phyloP scores from a whole-genome alignment of 2,329 filamentous ascomycete genomes.

The Hypomyces perniciosus region DNA sequence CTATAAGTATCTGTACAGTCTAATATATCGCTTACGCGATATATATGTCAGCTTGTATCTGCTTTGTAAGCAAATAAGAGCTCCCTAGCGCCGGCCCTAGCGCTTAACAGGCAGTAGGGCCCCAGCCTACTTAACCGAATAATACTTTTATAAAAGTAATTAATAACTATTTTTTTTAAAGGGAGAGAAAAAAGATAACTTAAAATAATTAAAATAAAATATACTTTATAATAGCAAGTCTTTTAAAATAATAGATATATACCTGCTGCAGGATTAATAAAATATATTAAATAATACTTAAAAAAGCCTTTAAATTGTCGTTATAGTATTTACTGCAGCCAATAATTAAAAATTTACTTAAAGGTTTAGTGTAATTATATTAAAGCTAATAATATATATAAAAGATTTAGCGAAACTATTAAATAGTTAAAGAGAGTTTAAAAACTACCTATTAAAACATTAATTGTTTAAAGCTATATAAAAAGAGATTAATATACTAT shows the following conservation, averaged over 20 bases:
- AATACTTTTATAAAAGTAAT: no score
- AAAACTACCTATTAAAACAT: neutral
- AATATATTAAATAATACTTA: neutral
- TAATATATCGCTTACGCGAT: no score
- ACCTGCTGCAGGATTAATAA: no score
- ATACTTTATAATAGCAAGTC: neutral
- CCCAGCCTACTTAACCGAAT: no score
- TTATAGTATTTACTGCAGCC: neutral
- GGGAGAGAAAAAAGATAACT: no score
- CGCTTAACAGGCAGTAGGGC: no score
- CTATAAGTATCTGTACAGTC: no score
- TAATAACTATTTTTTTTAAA: no score
- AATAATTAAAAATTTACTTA: neutral
- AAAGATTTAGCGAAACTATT: neutral
- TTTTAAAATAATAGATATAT: conserved; percentile 1
- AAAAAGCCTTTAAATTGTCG: neutral
- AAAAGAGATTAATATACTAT: neutral
- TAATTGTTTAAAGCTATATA: neutral
- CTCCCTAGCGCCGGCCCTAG: no score
- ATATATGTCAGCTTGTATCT: no score
- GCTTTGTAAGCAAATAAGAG: no score
- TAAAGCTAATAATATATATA: neutral
- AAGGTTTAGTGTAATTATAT: neutral
- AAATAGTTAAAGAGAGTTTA: neutral
- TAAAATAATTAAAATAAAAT: neutral